Evolutionary conservation across 768 basidiomycete species (phyloP), one percentile per base, ranked within the genome.

Genomic region (Russula vinacea): DNA sequence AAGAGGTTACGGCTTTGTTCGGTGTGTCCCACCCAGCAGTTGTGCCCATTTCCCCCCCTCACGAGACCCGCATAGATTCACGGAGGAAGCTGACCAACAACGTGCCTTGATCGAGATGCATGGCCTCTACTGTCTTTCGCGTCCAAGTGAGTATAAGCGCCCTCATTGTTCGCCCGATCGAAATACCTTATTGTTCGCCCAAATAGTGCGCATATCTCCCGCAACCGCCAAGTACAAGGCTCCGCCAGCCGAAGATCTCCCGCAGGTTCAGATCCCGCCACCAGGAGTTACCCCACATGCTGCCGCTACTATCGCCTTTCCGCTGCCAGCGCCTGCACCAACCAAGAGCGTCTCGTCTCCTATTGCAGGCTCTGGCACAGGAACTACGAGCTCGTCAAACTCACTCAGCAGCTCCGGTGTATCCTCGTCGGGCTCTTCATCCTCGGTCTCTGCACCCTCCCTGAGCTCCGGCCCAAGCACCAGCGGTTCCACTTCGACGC

Each of bases 31-130:
- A 47, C 24, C 55, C 42, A n/a, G 29, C 55, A 55, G 65, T 54
- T 55, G 1, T 54, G 24, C 51, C 14, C 60, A 40, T 67, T 54
- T 66, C 24, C 22, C 65, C 65, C 73, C 32, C 71, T 68, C 59
- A 58, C 62, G 16, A 16, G 32, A 55, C 61, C 64, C 47, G 10
- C 47, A n/a, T 67, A 92, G 90, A 66, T 96, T 96, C 74, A 90
- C 89, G 5, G 89, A 93, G 64, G 92, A 94, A 73, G 78, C 83
- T 39, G 94, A 97, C 74, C 91, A 93, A 73, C 88, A 91, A 71
- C 87, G 94, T 51, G 93, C 93, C 3, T 79, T 96, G 62, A 88
- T 88, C 61, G 92, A 92, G 77, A 94, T 92, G 91, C 91, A 92
- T 70, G 93, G 92, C 13, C 78, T 94, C 14, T 94, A 94, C 71